Evolutionary conservation across 2,329 filamentous ascomycete species (phyloP).

Genomic region (Xenoacremonium recifei): DNA sequence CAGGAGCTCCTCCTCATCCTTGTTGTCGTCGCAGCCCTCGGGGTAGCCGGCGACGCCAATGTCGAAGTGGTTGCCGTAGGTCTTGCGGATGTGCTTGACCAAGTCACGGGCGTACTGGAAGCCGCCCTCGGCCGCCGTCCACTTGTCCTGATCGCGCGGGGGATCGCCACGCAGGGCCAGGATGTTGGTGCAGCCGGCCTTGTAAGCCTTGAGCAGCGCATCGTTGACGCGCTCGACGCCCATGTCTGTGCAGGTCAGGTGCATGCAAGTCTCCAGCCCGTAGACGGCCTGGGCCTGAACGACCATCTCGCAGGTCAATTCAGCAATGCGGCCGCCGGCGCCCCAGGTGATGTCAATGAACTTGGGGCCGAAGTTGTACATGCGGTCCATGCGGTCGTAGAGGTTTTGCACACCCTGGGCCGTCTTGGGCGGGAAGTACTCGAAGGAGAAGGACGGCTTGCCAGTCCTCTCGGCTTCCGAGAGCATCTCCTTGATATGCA

Average conservation of each 20-base stretch:
- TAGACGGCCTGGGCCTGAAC: constrained; percentile 92
- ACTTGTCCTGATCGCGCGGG: constrained; percentile 88
- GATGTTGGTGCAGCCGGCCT: constrained; percentile 96
- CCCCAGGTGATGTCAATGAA: constrained; percentile 99
- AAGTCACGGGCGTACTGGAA: constrained; percentile 94
- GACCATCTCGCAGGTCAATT: constrained; percentile 97
- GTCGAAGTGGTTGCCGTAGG: constrained; percentile 76
- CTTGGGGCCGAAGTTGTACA: constrained; percentile 89
- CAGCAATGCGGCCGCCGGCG: constrained; percentile 85
- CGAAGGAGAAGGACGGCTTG: constrained; percentile 93
- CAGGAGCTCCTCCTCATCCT: constrained; percentile 79
- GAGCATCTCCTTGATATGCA: constrained; percentile 96
- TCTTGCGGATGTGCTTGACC: constrained; percentile 76
- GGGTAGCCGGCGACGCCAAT: constrained; percentile 97
- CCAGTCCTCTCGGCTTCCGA: constrained; percentile 74
- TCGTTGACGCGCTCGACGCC: constrained; percentile 86
- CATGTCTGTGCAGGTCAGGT: constrained; percentile 98
- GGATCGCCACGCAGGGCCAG: constrained; percentile 91
- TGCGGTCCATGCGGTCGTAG: constrained; percentile 99
- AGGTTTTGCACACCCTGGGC: constrained; percentile 97
- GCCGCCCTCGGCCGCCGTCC: constrained; percentile 81
- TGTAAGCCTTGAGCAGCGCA: constrained; percentile 84
- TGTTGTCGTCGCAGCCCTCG: constrained; percentile 91
- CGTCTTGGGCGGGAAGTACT: constrained; percentile 99
- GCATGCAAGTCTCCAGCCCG: constrained; percentile 98